Conservation (phyloP, 768 basidiomycete species). For the Serendipita vermifera region DNA sequence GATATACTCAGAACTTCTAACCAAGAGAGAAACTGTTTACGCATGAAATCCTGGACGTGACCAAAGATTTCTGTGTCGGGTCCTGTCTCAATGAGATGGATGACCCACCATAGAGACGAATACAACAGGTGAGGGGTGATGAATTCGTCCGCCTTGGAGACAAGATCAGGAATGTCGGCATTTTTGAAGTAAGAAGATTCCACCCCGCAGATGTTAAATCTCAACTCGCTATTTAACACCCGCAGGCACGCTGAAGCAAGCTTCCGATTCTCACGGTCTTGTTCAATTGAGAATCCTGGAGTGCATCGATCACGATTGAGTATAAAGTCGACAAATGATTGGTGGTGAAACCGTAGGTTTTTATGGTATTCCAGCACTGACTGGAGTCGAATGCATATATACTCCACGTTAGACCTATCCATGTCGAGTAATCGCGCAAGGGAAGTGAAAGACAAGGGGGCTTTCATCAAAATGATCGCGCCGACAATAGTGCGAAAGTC, state of each 20-base stretch:
- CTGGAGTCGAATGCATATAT: not conserved
- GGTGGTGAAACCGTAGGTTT: not conserved
- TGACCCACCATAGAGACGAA: not conserved
- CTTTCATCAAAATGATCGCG: too few species aligned
- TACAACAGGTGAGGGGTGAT: not conserved
- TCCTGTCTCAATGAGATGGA: not conserved
- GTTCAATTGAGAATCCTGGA: not conserved
- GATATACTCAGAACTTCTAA: not conserved
- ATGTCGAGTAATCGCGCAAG: not conserved
- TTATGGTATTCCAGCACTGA: not conserved
- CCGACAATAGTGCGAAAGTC: too few species aligned
- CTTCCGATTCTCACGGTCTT: not conserved
- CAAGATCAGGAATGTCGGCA: not conserved
- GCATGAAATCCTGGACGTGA: not conserved
- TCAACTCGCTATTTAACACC: not conserved
- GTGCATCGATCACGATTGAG: not conserved
- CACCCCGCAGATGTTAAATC: not conserved
- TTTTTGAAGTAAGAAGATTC: not conserved
- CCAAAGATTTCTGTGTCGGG: not conserved
- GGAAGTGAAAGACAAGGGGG: too few species aligned
- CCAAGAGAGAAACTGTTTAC: not conserved
- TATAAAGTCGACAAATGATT: not conserved
- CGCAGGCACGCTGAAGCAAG: not conserved
- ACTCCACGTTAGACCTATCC: not conserved
- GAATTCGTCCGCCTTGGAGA: too few species aligned